These are phyloP conservation scores for Sistotremastrum suecicum DNA, from an alignment of 768 basidiomycete species.

Conservation along the genomic window DNA sequence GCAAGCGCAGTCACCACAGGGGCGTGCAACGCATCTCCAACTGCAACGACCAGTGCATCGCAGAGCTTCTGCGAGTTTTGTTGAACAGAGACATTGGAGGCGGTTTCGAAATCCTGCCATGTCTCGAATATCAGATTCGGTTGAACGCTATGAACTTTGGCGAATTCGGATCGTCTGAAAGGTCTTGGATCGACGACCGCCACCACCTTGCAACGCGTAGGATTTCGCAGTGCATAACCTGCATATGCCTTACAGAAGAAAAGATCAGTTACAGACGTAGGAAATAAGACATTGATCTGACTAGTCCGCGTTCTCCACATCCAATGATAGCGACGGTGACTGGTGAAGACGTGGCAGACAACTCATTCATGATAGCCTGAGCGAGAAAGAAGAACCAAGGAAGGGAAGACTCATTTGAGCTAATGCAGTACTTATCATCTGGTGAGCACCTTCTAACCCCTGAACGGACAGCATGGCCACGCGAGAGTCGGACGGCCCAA, in stretches of 20 bases:
- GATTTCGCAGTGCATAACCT: constrained; percentile 41
- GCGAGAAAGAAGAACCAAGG: no score
- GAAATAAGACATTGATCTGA: constrained; percentile 16
- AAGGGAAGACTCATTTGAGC: no score
- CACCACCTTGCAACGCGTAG: constrained; percentile 59
- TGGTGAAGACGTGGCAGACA: constrained; percentile 13
- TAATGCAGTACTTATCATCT: no score
- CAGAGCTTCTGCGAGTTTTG: constrained; percentile 58
- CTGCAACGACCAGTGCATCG: constrained; percentile 69
- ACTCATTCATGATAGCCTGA: no score
- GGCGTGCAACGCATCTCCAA: constrained; percentile 69
- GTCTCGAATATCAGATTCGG: constrained; percentile 52
- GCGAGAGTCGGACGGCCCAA: no score
- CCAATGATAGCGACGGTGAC: constrained; percentile 69
- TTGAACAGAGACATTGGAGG: constrained; percentile 51
- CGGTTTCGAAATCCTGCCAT: constrained; percentile 57
- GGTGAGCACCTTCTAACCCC: no score
- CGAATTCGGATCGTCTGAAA: constrained; percentile 46
- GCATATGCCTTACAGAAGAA: constrained; percentile 39
- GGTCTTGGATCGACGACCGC: constrained; percentile 76
- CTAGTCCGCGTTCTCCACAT: constrained; percentile 73
- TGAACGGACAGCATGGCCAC: no score
- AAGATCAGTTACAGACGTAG: neutral
- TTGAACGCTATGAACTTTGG: constrained; percentile 43
- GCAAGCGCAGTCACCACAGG: constrained; percentile 66